Conservation (phyloP, 352 stramenopile species). For the Phytophthora fragariae region DNA sequence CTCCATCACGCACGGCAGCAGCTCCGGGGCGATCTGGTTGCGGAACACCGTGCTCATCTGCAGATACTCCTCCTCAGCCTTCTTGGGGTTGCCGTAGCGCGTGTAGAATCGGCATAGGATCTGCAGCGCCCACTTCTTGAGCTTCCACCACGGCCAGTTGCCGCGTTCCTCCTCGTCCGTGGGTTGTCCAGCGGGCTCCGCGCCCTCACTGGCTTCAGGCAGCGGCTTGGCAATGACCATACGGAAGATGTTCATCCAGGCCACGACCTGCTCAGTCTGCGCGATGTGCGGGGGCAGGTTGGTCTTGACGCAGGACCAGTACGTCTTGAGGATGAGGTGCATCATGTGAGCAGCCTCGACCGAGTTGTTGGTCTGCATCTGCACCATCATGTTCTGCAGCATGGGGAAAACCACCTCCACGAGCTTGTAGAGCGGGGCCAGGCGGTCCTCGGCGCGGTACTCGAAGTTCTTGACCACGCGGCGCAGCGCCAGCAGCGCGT, state of each 20-base stretch:
- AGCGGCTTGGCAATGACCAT: constrained; percentile 91
- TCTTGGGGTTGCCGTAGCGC: constrained; percentile 96
- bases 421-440: constrained; percentile 93
- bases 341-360: constrained; percentile 95
- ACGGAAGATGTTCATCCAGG: constrained; percentile 94
- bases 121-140: constrained; percentile 98
- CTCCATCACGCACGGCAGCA: constrained; percentile 86
- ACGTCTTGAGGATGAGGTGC: constrained; percentile 97
- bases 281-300: constrained; percentile 89
- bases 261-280: constrained; percentile 88
- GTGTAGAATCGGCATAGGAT: constrained; percentile 98
- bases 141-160: constrained; percentile 97
- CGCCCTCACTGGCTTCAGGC: constrained; percentile 85
- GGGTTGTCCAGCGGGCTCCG: constrained; percentile 89
- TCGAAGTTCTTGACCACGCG: constrained; percentile 99
- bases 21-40: constrained; percentile 91
- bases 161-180: constrained; percentile 92
- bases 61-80: constrained; percentile 90
- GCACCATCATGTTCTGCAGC: constrained; percentile 91
- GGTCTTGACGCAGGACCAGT: constrained; percentile 97
- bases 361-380: constrained; percentile 83
- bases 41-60: constrained; percentile 95
- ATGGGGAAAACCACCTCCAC: constrained; percentile 94
- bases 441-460: constrained; percentile 94
- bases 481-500: constrained; percentile 94